phyloP scores from a whole-genome alignment of 2,329 filamentous ascomycete species.

The Penicillium sp. region DNA sequence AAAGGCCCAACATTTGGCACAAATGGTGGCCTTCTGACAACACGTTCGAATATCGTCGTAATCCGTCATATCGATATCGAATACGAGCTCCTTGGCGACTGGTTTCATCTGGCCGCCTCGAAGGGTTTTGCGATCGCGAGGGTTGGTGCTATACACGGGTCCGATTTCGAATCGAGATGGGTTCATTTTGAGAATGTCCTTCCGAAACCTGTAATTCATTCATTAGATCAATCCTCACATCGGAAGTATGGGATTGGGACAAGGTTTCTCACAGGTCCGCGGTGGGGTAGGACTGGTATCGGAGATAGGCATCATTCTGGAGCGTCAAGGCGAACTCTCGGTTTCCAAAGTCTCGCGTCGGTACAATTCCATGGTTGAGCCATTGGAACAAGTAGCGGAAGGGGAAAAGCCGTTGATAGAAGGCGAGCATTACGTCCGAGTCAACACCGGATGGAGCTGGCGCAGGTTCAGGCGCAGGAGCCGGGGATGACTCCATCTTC shows the following conservation, averaged over 20 bases:
- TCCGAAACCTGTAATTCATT: constrained; percentile 69
- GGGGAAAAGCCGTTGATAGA: constrained; percentile 94
- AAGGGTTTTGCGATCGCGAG: constrained; percentile 86
- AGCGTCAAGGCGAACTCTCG: constrained; percentile 96
- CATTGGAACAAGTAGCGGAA: constrained; percentile 96
- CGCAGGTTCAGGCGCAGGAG: constrained; percentile 37
- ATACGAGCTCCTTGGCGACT: constrained; percentile 90
- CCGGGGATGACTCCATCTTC: constrained; percentile 47
- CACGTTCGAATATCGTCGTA: constrained; percentile 97
- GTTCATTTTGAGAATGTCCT: constrained; percentile 85
- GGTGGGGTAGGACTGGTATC: constrained; percentile 81
- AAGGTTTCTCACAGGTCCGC: constrained; percentile 60
- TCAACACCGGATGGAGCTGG: constrained; percentile 62
- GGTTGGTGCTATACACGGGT: constrained; percentile 93
- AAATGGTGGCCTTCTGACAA: constrained; percentile 92
- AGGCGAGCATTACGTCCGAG: constrained; percentile 84
- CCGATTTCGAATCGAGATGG: constrained; percentile 97
- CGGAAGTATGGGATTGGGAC: neutral
- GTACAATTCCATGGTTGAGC: constrained; percentile 90
- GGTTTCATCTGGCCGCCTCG: constrained; percentile 81
- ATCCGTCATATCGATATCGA: constrained; percentile 99
- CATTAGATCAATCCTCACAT: neutral
- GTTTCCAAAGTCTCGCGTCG: constrained; percentile 85
- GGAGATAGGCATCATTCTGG: constrained; percentile 87
- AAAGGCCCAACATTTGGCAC: constrained; percentile 92